Conservation (phyloP, 164 flowering plant genomes). For the Dillenia turbinata region DNA sequence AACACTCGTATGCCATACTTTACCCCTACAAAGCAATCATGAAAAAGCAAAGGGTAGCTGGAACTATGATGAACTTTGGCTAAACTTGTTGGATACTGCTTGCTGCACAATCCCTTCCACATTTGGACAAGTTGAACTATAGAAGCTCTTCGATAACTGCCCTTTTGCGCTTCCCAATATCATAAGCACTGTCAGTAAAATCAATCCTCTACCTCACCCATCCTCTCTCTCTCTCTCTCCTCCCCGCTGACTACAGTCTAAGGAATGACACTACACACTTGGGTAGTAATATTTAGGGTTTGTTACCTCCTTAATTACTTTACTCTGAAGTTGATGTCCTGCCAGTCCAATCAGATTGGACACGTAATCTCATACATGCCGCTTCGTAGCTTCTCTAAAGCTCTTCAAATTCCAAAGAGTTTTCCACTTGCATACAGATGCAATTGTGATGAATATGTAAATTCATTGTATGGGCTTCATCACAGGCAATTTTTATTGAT, state of each 20-base stretch:
- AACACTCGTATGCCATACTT: not conserved
- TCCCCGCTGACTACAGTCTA: not conserved
- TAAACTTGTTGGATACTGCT: conserved; percentile 39
- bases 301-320: no score
- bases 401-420: no score
- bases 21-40: conserved; percentile 84
- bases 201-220: conserved; percentile 20
- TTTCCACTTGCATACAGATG: no score
- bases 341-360: not conserved
- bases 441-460: no score
- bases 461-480: no score
- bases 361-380: not conserved
- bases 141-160: conserved; percentile 48
- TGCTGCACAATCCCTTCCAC: conserved; percentile 53
- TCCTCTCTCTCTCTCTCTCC: not conserved
- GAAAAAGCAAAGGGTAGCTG: conserved; percentile 75
- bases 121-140: conserved; percentile 45
- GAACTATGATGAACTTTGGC: conserved; percentile 51
- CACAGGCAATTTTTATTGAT: no score
- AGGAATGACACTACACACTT: no score
- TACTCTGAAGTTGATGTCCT: no score
- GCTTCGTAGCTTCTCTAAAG: no score
- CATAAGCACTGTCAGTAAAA: conserved; percentile 19
- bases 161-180: conserved; percentile 29
- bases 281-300: no score